Base-by-base conservation (phyloP, 495 filamentous ascomycete species). In the Aspergillus sparsus region DNA sequence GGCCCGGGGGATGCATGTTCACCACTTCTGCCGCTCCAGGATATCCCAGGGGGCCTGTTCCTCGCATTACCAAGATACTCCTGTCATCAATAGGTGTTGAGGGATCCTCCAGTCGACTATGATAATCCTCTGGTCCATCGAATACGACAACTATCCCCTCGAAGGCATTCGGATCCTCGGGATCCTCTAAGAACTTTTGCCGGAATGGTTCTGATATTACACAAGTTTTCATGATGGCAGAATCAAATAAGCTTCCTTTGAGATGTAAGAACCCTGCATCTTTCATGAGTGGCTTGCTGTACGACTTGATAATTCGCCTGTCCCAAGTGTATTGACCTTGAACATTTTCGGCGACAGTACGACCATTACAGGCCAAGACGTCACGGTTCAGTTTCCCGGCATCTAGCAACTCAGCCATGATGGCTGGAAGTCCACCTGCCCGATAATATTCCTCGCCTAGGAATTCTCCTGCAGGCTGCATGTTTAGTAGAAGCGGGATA, bases 141-240 rank as follows among this genome's bases (percentile, higher is more conserved):
- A 83, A 84, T 1, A 82, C 78, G 7, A 76, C 75, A 11, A 82
- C 79, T 1, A 71, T 66, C 1, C 77, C 73, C 61, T 83, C 82
- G 60, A 84, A 83, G 4, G 81, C 80, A 44, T 80, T 78, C 1
- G 72, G 80, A 46, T 83, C 80, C 1, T 76, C 66, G 9, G 80
- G 78, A 50, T 82, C 75, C 33, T 78, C 76, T 7, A 83, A 68
- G 44, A 80, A 83, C 15, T 67, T 71, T 44, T 76, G 41, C 44
- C 77, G 64, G 64, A 84, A 83, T 27, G 70, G 73, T 2, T 74
- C 63, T 5, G 80, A 82, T 47, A 84, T 82, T 15, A 82, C 81
- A 36, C 76, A 83, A 1, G 79, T 84, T 64, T 84, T 83, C 80
- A 84, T 83, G 58, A 84, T 83, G 4, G 81, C 81, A 0, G 79